Base-by-base conservation (phyloP, 2,329 filamentous ascomycete genomes). In the Paradendryphiella salina region DNA sequence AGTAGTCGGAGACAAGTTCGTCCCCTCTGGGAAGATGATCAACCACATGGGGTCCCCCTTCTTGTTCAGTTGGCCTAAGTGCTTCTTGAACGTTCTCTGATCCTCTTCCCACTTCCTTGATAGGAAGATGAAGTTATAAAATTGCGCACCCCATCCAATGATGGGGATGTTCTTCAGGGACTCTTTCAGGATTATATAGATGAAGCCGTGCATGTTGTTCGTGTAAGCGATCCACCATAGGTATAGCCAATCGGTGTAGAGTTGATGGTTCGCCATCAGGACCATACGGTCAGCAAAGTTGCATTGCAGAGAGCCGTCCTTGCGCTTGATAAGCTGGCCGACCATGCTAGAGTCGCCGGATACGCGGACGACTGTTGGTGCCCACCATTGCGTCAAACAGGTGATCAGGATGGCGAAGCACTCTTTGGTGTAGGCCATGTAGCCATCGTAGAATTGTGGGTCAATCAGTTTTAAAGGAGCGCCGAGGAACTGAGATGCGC, bases 171-270 rank as follows among this genome's bases (percentile, higher is more conserved):
- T 86, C 71, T 89, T 91, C 55, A 96, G 77, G 1, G 89, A 92
- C 69, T 96, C 89, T 67, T 96, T 96, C 44, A 95, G 77, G 64
- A 96, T 93, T 69, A 96, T 96, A 76, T 90, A 95, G 65, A 96
- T 81, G 67, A 90, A 87, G 9, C 91, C 90, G 64, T 94, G 88
- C 83, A 90, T 90, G 45, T 82, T 81, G 50, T 88, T 88, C 20
- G 88, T 90, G 65, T 96, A 96, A n/a, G 86, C 89, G 20, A 90
- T 86, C 90, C 90, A 96, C 90, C 90, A 96, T 6, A 96, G 82
- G 69, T 96, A 96, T 7, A 95, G 75, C 90, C 90, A 96, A 74
- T 96, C 90, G 7, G 90, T 93, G 69, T 96, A 95, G 44, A 95
- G 85, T 82, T 76, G 89, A 68, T 96, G 90, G 69, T 96, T 96